Base-by-base conservation (phyloP, 345 rosid genomes). In the Salix viminalis region DNA sequence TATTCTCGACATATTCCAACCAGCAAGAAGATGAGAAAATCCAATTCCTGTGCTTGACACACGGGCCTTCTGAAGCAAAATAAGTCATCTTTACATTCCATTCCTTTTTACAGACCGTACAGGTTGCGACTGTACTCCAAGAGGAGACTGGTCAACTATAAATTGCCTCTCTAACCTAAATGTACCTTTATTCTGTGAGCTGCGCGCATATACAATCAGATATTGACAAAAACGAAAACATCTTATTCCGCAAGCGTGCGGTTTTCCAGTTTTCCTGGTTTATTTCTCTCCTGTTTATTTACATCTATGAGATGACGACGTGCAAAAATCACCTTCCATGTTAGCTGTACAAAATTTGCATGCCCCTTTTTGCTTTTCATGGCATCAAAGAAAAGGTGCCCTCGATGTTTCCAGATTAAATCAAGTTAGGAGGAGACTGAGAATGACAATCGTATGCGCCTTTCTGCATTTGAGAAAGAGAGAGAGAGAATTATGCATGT, bases 381-480 rank as follows among this genome's bases (percentile, higher is more conserved):
- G 36, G 73, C 50, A 16, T 71, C 74, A 65, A 60, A 58, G 66
- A 78, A 74, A 82, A 73, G 41, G 60, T n/a, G 23, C 71, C 81
- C 61, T 56, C 34, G 13, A 30, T 39, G 46, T 46, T 70, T 72
- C 32, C 58, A 16, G 69, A 46, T 69, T 23, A 32, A 62, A 65
- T n/a, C 48, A 28, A 65, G 70, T 78, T 79, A 72, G 28, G 86
- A 61, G 50, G 83, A 73, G 70, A 67, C 74, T 5, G 93, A 88
- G 67, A 93, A 76, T 73, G 92, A 79, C 61, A 90, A 82, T 71
- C 97, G 92, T 67, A 91, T 90, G 77, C 96, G 94, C 82, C 91
- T 86, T 83, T 93, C 99, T 96, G 97, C 83, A 86, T 61, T 41
- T 30, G 19, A 71, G 12, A n/a, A 54, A 46, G 44, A 0, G n/a